Conservation (phyloP, 208 protist genomes). For the Trypanosoma boissoni region DNA sequence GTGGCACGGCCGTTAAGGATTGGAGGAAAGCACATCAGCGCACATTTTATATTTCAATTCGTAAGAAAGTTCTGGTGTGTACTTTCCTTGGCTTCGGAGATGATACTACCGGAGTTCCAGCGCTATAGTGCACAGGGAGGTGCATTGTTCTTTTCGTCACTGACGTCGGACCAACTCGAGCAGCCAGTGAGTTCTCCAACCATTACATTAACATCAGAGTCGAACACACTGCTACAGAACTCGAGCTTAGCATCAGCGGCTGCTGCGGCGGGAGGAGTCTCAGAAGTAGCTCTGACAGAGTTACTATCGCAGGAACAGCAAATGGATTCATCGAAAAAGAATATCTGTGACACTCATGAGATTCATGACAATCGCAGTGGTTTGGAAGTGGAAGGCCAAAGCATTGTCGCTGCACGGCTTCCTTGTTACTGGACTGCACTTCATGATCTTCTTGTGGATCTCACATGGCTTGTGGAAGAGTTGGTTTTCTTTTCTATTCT, state of each 20-base stretch:
- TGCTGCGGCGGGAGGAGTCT: too few relatives aligned
- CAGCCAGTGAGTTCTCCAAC: neutral
- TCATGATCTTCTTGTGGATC: slow-evolving; percentile 59
- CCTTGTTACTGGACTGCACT: slow-evolving; percentile 24
- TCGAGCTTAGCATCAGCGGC: too few relatives aligned
- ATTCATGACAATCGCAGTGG: too few relatives aligned
- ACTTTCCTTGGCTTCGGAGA: slow-evolving; percentile 46
- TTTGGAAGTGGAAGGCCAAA: neutral
- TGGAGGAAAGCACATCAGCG: slow-evolving; percentile 56
- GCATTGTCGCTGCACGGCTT: neutral
- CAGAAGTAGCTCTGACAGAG: too few relatives aligned
- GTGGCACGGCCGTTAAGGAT: slow-evolving; percentile 29
- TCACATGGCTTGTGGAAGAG: slow-evolving; percentile 85
- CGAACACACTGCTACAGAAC: too few relatives aligned
- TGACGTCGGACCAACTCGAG: slow-evolving; percentile 4
- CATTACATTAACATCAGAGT: neutral
- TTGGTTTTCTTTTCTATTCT: slow-evolving; percentile 76
- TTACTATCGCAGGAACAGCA: too few relatives aligned
- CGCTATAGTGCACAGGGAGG: slow-evolving; percentile 18
- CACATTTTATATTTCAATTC: slow-evolving; percentile 67
- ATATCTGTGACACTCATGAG: too few relatives aligned
- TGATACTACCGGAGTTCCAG: slow-evolving; percentile 30
- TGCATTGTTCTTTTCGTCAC: neutral
- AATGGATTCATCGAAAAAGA: too few relatives aligned
- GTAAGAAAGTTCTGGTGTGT: slow-evolving; percentile 56